Conservation (phyloP, 2,329 filamentous ascomycete genomes). For the Atkinsonella texensis region DNA sequence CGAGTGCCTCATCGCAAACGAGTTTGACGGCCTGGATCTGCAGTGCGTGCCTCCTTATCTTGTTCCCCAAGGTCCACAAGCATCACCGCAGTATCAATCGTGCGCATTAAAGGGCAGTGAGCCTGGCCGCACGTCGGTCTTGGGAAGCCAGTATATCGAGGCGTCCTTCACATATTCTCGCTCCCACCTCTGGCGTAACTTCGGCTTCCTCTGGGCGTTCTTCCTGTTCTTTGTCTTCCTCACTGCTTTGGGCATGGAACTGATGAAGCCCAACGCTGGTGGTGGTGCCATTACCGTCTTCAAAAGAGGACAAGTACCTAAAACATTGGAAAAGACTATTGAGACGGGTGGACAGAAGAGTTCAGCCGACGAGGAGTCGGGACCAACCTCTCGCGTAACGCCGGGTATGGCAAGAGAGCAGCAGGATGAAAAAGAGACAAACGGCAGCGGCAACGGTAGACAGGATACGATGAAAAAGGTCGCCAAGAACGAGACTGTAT, state of each 20-base stretch:
- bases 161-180: slow-evolving; percentile 41
- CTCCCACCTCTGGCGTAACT: slow-evolving; percentile 60
- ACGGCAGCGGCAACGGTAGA: slow-evolving; percentile 14
- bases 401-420: slow-evolving; percentile 43
- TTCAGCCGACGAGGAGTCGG: slow-evolving; percentile 41
- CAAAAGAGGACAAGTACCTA: slow-evolving; percentile 52
- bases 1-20: slow-evolving; percentile 55
- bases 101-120: slow-evolving; percentile 40
- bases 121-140: slow-evolving; percentile 31
- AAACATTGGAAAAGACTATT: slow-evolving; percentile 43
- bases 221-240: slow-evolving; percentile 61
- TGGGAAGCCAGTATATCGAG: slow-evolving; percentile 44
- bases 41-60: slow-evolving; percentile 45
- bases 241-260: slow-evolving; percentile 58
- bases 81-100: slow-evolving; percentile 30
- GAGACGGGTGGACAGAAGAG: slow-evolving; percentile 33
- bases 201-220: slow-evolving; percentile 66
- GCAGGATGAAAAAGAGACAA: slow-evolving; percentile 14
- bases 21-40: slow-evolving; percentile 45
- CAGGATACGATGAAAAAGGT: slow-evolving; percentile 31
- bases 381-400: slow-evolving; percentile 30
- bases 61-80: slow-evolving; percentile 33
- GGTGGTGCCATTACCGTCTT: slow-evolving; percentile 48
- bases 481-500: slow-evolving; percentile 47
- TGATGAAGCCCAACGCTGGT: slow-evolving; percentile 47